phyloP scores from a whole-genome alignment of 2,329 filamentous ascomycete genomes.

The Lecanicillium sp. region DNA sequence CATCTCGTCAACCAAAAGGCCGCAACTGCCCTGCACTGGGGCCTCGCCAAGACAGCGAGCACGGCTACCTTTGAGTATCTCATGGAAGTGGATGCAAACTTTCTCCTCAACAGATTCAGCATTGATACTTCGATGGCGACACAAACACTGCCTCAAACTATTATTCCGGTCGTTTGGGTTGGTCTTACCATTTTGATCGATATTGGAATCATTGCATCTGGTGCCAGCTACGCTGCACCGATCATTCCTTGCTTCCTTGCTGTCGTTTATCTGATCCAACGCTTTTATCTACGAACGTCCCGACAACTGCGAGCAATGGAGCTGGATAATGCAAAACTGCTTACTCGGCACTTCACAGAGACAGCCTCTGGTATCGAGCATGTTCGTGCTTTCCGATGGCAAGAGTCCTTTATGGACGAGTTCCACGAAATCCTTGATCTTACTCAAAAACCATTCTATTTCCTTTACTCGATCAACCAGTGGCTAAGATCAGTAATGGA shows the following conservation, averaged over 20 bases:
- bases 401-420: slow-evolving; percentile 32
- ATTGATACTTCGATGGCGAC: slow-evolving; percentile 23
- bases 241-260: slow-evolving; percentile 22
- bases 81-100: slow-evolving; percentile 18
- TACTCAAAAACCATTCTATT: slow-evolving; percentile 49
- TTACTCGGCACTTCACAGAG: slow-evolving; percentile 34
- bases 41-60: neutral
- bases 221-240: slow-evolving; percentile 25
- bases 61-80: neutral
- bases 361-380: slow-evolving; percentile 39
- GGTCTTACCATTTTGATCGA: slow-evolving; percentile 13
- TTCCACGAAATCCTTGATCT: slow-evolving; percentile 44
- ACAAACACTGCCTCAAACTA: slow-evolving; percentile 17
- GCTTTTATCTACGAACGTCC: slow-evolving; percentile 30
- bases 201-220: slow-evolving; percentile 16
- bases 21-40: neutral
- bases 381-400: slow-evolving; percentile 50
- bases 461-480: slow-evolving; percentile 46
- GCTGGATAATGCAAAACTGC: slow-evolving; percentile 28
- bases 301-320: slow-evolving; percentile 31
- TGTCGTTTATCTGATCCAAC: slow-evolving; percentile 24
- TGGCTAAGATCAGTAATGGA: slow-evolving; percentile 47
- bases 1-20: neutral
- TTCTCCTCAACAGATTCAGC: slow-evolving; percentile 20
- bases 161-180: slow-evolving; percentile 4